Conservation (phyloP, 1,284 basidiomycete genomes). For the Trichosporon inkin region DNA sequence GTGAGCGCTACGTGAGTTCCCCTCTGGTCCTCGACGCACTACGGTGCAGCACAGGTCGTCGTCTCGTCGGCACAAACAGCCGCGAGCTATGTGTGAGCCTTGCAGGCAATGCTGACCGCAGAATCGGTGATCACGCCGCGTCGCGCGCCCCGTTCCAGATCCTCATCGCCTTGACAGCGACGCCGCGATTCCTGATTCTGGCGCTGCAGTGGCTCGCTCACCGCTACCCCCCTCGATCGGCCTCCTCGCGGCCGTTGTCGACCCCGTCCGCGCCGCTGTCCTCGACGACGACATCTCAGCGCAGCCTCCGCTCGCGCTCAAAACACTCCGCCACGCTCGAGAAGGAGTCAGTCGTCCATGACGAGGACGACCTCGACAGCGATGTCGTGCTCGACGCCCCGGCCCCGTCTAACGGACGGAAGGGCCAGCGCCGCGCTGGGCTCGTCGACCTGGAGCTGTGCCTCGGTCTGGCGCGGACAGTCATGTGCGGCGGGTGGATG, state of each 20-base stretch:
- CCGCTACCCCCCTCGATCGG: slow-evolving; percentile 34
- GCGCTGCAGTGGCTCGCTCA: slow-evolving; percentile 65
- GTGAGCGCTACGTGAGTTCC: slow-evolving; percentile 78
- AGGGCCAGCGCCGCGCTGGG: background rate
- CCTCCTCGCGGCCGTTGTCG: background rate
- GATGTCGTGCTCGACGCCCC: background rate
- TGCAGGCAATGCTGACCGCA: slow-evolving; percentile 48
- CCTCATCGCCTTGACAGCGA: slow-evolving; percentile 78
- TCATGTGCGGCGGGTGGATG: slow-evolving; percentile 72
- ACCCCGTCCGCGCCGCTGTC: background rate
- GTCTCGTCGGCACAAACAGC: background rate
- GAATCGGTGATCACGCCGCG: slow-evolving; percentile 88
- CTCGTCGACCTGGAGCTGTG: slow-evolving; percentile 53
- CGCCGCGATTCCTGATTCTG: slow-evolving; percentile 75
- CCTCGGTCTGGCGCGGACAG: slow-evolving; percentile 65
- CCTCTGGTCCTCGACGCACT: background rate
- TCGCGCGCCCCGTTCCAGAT: slow-evolving; percentile 86
- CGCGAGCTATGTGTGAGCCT: background rate
- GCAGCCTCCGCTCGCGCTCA: slow-evolving; percentile 8
- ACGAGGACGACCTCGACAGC: slow-evolving; percentile 3
- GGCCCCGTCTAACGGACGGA: background rate
- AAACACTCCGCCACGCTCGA: background rate
- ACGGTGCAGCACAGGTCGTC: background rate
- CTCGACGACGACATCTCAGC: background rate
- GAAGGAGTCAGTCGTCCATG: background rate